Evolutionary conservation across 169 alveolate genomes (phyloP), one percentile per base, ranked within the genome.

Genomic region (Theileria equi): DNA sequence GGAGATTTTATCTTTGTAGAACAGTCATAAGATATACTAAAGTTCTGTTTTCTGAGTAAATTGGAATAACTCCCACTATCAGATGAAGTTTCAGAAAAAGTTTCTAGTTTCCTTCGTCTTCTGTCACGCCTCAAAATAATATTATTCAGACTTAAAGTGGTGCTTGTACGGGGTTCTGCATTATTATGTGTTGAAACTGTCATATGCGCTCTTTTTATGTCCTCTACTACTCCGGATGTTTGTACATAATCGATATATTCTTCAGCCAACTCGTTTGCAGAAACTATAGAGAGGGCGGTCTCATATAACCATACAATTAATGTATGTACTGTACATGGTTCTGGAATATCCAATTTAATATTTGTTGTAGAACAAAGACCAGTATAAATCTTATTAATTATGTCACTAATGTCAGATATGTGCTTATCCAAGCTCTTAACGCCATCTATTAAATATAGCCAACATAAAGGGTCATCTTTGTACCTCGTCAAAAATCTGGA

Each of bases 31-130:
- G 61, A 32, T 5, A 32, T 28, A 43, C 28, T 31, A 50, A 5
- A 23, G 16, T 50, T 17, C 13, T n/a, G 61, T 21, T 43, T 50
- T 17, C 61, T n/a, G 17, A 50, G 21, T 16, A n/a, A 23, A 17
- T 43, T 50, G 21, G 61, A 50, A 21, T 23, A 21, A 13, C 61
- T 50, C 16, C 83, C 83, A 28, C 79, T 63, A 63, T 73, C 83
- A 1, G 83, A 73, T 1, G 83, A 73, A 10, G 83, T 73, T 28
- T 73, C 83, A 5, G 83, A 73, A 53, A 48, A 63, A 19, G 83
- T 57, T 28, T 73, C 83, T 11, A 68, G 54, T 21, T 67, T 57
- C 19, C 83, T 59, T 8, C 83, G 71, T n/a, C 83, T 67, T 11
- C 43, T 32, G 55, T 73, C 83, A 29, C 83, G 40, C 35, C 66